A percentile compares a stretch with the other conserved stretches of the same genome.
Evolutionary conservation across 257 asterid species (phyloP).

Genomic region (Dorcoceras hygrometricum): DNA sequence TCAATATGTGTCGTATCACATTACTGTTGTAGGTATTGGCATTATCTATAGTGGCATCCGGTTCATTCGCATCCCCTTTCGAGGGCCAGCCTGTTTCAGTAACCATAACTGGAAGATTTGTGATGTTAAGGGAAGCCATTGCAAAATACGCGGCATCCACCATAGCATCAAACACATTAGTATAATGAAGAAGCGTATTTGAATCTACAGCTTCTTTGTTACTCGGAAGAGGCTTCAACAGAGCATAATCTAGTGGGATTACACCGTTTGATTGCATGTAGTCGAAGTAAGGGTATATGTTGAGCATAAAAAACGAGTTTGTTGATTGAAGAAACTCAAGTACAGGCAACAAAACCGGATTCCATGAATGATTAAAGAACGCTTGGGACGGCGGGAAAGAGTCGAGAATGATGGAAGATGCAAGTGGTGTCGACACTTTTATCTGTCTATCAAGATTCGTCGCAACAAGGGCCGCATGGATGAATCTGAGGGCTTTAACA

Average conservation of each 20-base stretch:
- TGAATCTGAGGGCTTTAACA: slow-evolving; percentile 53
- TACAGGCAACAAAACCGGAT: slow-evolving; percentile 54
- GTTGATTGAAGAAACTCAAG: slow-evolving; percentile 66
- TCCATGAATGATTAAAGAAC: slow-evolving; percentile 65
- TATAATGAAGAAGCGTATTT: slow-evolving; percentile 78
- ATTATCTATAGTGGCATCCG: slow-evolving; percentile 73
- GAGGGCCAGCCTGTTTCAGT: slow-evolving; percentile 97
- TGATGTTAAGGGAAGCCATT: slow-evolving; percentile 70
- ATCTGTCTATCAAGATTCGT: slow-evolving; percentile 66
- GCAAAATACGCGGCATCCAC: slow-evolving; percentile 90
- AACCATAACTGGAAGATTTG: slow-evolving; percentile 73
- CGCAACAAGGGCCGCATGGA: slow-evolving; percentile 79
- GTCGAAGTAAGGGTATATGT: slow-evolving; percentile 69
- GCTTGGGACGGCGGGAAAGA: slow-evolving; percentile 81
- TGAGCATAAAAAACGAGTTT: slow-evolving; percentile 66
- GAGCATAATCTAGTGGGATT: slow-evolving; percentile 80
- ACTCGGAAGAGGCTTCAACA: slow-evolving; percentile 67
- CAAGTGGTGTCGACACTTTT: slow-evolving; percentile 72
- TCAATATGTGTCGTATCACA: slow-evolving; percentile 60
- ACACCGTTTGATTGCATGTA: slow-evolving; percentile 67
- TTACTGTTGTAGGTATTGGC: slow-evolving; percentile 89
- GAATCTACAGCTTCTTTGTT: slow-evolving; percentile 87
- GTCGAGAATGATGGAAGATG: slow-evolving; percentile 69
- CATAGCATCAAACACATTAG: slow-evolving; percentile 85
- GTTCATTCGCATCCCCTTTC: slow-evolving; percentile 68